These are phyloP conservation scores for Suhomyces canberraensis DNA, from an alignment of 805 yeast genomes.

Conservation along the genomic window DNA sequence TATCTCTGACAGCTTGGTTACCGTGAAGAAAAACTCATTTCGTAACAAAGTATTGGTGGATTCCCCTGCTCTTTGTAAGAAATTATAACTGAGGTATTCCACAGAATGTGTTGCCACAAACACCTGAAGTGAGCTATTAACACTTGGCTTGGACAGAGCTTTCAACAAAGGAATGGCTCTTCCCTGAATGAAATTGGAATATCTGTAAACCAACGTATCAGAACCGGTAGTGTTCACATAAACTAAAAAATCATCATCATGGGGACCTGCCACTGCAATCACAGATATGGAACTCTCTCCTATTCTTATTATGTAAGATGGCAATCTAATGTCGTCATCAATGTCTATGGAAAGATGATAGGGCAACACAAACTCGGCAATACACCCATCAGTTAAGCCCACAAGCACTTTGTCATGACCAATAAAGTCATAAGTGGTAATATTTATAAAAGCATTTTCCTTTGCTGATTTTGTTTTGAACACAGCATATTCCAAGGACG, in stretches of 20 bases:
- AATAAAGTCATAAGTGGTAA: conserved; percentile 50
- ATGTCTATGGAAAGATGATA: conserved; percentile 4
- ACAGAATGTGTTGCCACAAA: conserved; percentile 24
- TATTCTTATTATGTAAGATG: conserved; percentile 31
- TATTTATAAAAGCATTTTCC: conserved; percentile 10
- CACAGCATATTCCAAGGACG: conserved; percentile 22
- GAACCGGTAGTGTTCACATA: conserved; percentile 30
- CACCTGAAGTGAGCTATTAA: conserved; percentile 24
- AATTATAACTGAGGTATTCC: conserved; percentile 29
- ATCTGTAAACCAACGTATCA: conserved; percentile 21
- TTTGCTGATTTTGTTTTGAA: not conserved
- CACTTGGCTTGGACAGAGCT: conserved; percentile 25
- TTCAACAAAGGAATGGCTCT: conserved; percentile 22
- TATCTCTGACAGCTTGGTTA: conserved; percentile 26
- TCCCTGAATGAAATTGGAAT: conserved; percentile 28
- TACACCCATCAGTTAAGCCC: conserved; percentile 57
- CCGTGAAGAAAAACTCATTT: conserved; percentile 29
- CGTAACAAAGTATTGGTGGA: conserved; percentile 27
- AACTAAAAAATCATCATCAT: conserved; percentile 17
- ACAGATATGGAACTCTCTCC: conserved; percentile 29
- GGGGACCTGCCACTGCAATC: conserved; percentile 24
- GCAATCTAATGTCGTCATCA: conserved; percentile 17
- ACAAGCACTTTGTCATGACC: conserved; percentile 44
- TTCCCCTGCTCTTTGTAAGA: conserved; percentile 34
- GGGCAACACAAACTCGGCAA: conserved; percentile 56